A percentile compares a stretch with the other conserved stretches of the same genome.
These are phyloP conservation scores for Fragaria ananassa DNA, from an alignment of 306 rosid species.

Conservation along the genomic window DNA sequence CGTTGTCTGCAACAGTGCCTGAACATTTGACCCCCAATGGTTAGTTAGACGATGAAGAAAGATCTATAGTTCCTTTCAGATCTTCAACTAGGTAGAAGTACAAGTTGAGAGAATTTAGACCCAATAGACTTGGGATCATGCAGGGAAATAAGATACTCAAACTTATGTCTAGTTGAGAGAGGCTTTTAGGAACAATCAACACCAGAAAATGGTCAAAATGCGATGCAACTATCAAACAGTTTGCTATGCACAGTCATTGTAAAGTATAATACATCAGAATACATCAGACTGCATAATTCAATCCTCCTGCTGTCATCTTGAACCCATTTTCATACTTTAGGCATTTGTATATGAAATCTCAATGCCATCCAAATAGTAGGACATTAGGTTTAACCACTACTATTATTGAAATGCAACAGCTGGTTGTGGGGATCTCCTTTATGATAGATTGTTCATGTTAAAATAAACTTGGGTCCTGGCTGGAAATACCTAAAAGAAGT, in stretches of 20 bases:
- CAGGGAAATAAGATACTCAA: background rate
- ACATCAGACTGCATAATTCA: background rate
- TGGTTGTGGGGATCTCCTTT: background rate
- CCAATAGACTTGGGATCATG: background rate
- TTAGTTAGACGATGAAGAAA: background rate
- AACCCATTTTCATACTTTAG: constrained; percentile 2
- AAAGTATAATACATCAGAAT: background rate
- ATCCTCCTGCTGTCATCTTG: background rate
- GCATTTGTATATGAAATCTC: background rate
- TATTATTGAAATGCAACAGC: background rate
- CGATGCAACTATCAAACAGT: background rate
- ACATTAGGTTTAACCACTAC: constrained; percentile 11
- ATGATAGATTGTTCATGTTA: background rate
- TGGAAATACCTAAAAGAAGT: constrained; percentile 10
- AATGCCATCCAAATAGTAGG: constrained; percentile 2
- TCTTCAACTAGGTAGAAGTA: background rate
- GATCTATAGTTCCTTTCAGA: background rate
- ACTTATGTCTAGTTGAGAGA: background rate
- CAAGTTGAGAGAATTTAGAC: background rate
- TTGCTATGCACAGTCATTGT: background rate
- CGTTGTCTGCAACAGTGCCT: constrained; percentile 85
- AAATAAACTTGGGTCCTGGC: background rate
- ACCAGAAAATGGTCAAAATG: background rate
- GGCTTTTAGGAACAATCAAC: background rate
- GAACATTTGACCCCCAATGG: background rate